Conservation (phyloP, 495 filamentous ascomycete genomes). For the Clavariopsis aquatica region DNA sequence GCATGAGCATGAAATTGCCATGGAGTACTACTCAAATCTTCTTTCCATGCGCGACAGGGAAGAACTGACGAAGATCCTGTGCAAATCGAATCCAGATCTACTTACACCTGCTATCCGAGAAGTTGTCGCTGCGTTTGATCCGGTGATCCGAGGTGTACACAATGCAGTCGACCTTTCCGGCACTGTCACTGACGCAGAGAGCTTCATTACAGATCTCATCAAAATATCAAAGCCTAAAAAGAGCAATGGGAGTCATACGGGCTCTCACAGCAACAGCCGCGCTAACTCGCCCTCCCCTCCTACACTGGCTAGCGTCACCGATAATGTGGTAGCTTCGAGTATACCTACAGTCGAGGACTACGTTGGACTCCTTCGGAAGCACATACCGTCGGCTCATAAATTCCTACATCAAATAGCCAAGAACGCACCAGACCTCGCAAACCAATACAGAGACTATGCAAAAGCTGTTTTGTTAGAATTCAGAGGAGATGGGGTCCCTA, state of each 20-base stretch:
- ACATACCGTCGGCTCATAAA: constrained; percentile 56
- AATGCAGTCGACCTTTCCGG: constrained; percentile 63
- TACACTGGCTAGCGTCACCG: constrained; percentile 37
- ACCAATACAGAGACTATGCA: constrained; percentile 53
- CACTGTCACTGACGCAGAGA: constrained; percentile 57
- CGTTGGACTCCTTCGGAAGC: constrained; percentile 56
- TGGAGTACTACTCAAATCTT: constrained; percentile 60
- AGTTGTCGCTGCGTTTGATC: constrained; percentile 61
- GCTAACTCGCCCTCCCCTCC: constrained; percentile 9
- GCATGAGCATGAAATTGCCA: constrained; percentile 54
- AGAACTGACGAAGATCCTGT: constrained; percentile 58
- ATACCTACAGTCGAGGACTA: constrained; percentile 64
- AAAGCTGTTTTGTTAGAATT: constrained; percentile 49
- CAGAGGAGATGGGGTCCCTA: constrained; percentile 19
- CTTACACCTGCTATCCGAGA: constrained; percentile 60
- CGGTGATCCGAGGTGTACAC: constrained; percentile 63
- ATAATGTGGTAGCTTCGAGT: neutral
- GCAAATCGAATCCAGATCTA: constrained; percentile 59
- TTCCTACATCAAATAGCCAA: constrained; percentile 64
- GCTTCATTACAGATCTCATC: constrained; percentile 63
- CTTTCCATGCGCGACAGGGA: constrained; percentile 64
- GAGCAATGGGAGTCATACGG: constrained; percentile 15
- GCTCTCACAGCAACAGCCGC: constrained; percentile 8
- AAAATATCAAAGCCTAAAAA: constrained; percentile 45
- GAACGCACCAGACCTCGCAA: constrained; percentile 59